Base-by-base conservation (phyloP, 2,329 filamentous ascomycete species). In the Penicillium sp. region DNA sequence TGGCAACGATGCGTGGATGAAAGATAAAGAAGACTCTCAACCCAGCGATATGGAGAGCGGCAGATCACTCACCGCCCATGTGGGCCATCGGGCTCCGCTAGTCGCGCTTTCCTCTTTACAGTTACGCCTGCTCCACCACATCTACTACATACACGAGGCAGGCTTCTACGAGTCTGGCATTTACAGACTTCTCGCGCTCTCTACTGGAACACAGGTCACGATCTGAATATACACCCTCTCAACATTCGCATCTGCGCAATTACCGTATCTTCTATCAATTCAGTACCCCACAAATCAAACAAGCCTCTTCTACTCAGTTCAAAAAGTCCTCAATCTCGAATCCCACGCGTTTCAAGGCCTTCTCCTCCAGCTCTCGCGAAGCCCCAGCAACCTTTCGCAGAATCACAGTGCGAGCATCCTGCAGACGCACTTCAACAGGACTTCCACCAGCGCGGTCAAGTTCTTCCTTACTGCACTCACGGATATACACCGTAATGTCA, bases 251-350 rank as follows among this genome's bases (percentile, higher is more conserved):
- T n/a, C n/a, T n/a, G n/a, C n/a, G n/a, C n/a, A n/a, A n/a, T n/a
- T n/a, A n/a, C n/a, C n/a, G n/a, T n/a, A n/a, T n/a, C n/a, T n/a
- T n/a, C n/a, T n/a, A n/a, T n/a, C n/a, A n/a, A n/a, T n/a, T n/a
- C n/a, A n/a, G n/a, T n/a, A n/a, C n/a, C n/a, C n/a, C n/a, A n/a
- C n/a, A n/a, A n/a, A n/a, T n/a, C n/a, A n/a, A n/a, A n/a, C n/a
- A n/a, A n/a, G n/a, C n/a, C n/a, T n/a, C n/a, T n/a, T 27, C 11
- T 32, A 71, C 50, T 65, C 61, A 16, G 67, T n/a, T 65, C 50
- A 73, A 56, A 45, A 64, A 94, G 67, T 96, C 90, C 39, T 86
- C 79, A 48, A 96, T 81, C 70, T 96, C 90, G 67, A 96, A 96
- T 2, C 81, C 84, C 34, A 95, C 70, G 47, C 89, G 74, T 43